Evolutionary conservation across 352 stramenopile genomes (phyloP).

Genomic region (Halophytophthora polymorphica): DNA sequence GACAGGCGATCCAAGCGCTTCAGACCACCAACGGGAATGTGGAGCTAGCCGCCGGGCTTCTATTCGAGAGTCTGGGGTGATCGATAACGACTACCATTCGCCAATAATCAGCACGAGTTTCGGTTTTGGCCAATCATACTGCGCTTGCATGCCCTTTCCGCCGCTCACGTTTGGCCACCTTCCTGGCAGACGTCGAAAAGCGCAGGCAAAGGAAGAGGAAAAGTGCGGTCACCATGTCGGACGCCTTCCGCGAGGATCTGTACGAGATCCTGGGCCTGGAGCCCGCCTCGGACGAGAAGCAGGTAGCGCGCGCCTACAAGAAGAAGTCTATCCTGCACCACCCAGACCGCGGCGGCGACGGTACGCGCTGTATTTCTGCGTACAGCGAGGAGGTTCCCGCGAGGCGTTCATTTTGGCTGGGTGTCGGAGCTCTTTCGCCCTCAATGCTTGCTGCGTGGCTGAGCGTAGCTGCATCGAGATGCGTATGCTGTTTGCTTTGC

Average conservation of each 20-base stretch:
- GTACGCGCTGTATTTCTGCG: conserved; percentile 21
- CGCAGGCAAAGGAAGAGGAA: neutral
- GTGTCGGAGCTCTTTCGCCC: neutral
- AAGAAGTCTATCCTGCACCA: conserved; percentile 80
- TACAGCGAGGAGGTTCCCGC: neutral
- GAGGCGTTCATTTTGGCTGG: neutral
- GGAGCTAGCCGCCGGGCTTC: conserved; percentile 72
- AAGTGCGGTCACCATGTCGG: conserved; percentile 19
- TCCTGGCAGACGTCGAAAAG: too few species aligned
- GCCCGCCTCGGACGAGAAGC: conserved; percentile 52
- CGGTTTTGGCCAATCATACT: too few species aligned
- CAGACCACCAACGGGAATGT: conserved; percentile 75
- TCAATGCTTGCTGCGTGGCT: too few species aligned
- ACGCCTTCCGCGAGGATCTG: conserved; percentile 46
- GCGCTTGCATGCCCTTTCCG: too few species aligned
- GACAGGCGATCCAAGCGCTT: conserved; percentile 57
- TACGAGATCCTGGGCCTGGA: conserved; percentile 81
- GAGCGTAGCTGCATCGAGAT: too few species aligned
- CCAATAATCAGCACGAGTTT: too few species aligned
- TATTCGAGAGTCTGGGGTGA: conserved; percentile 70
- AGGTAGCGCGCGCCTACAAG: conserved; percentile 80
- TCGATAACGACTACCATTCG: conserved; percentile 4
- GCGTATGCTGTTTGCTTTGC: too few species aligned
- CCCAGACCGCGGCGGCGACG: conserved; percentile 75
- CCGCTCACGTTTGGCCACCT: too few species aligned